Evolutionary conservation across 495 filamentous ascomycete species (phyloP), one percentile per base, ranked within the genome.

Genomic region (Aspergillus asperescens): DNA sequence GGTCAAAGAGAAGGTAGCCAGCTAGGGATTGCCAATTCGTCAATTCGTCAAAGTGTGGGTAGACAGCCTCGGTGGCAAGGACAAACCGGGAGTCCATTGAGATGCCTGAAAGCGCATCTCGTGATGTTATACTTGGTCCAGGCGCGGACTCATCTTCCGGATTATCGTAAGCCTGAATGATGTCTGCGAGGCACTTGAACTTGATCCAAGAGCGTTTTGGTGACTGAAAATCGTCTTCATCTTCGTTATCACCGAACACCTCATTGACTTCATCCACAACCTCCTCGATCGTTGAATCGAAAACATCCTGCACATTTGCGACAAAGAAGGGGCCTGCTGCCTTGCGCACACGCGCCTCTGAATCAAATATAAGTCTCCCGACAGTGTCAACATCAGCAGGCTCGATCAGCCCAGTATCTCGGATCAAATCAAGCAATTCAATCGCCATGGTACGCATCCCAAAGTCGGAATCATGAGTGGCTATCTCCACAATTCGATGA

Each of bases 401-500:
- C 55, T 96, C 91, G 7, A 98, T 79, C 64, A 95, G 77, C 12
- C 90, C 93, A 1, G 82, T 84, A 51, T 91, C 84, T 20, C 93
- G 83, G 32, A 97, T 79, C 10, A 85, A 76, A 52, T 89, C 88
- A 6, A 95, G 78, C 40, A 96, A 74, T 31, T 89, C 81, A 28
- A 97, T 83, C 2, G 88, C 82, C 12, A 82, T 74, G 9, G 87
- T 84, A 9, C 94, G 83, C 25, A 97, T 88, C 45, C 72, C 76
- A 20, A 84, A 63, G 52, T 98, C 93, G 0, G 77, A 77, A 66
- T 98, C 93, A 51, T 79, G 78, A 20, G 83, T 84, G 1, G 89
- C 90, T 79, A 98, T 96, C 70, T 98, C 93, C 10, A 97, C 87
- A 12, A 97, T 72, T n/a, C 94, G 82, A 1, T 82, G 73, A 28